These are phyloP conservation scores for Mycena citricolor DNA, from an alignment of 1,284 basidiomycete species.

Conservation along the genomic window DNA sequence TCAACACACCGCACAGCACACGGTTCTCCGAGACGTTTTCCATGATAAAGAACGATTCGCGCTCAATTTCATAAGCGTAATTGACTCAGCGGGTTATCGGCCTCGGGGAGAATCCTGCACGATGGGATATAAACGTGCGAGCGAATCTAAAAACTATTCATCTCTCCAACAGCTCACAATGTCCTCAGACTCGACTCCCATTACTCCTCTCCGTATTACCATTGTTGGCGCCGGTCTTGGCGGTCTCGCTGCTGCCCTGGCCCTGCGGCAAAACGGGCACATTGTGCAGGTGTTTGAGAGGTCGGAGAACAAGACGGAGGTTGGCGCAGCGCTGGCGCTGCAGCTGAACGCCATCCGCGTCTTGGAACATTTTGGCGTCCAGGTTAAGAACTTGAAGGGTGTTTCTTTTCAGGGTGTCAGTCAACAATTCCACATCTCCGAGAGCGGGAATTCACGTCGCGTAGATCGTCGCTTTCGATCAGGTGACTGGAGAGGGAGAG, in stretches of 20 bases:
- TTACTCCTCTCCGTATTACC: background rate
- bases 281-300: conserved; percentile 11
- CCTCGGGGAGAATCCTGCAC: no score
- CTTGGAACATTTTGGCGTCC: conserved; percentile 7
- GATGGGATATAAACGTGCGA: no score
- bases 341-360: conserved; percentile 4
- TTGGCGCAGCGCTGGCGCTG: conserved; percentile 4
- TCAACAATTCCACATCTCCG: no score
- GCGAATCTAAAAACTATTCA: no score
- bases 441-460: background rate
- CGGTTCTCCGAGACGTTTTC: no score
- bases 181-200: no score
- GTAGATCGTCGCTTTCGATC: conserved; percentile 6
- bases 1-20: no score
- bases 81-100: no score
- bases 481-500: conserved; percentile 8
- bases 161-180: no score
- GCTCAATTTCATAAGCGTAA: no score
- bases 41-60: no score
- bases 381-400: conserved; percentile 5
- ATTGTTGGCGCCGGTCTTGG: conserved; percentile 8
- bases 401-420: background rate
- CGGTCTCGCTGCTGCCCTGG: background rate
- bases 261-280: conserved; percentile 5
- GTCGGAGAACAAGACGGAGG: conserved; percentile 5